Evolutionary conservation across 2,329 filamentous ascomycete species (phyloP).

Genomic region (Biscogniauxia marginata): DNA sequence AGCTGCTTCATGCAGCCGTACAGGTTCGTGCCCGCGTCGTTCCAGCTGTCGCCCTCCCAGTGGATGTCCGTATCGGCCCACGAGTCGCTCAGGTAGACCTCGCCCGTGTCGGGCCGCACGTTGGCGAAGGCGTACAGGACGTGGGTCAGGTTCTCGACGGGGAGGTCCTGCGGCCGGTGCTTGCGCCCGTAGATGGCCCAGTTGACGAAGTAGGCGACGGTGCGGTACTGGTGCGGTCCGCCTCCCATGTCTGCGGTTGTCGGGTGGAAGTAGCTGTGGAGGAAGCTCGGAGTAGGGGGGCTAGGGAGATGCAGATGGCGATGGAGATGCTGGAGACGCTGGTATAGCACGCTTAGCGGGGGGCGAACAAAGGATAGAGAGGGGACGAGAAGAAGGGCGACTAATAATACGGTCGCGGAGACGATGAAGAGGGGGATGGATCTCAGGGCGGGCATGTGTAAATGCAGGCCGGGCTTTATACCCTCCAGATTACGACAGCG

Average conservation of each 20-base stretch:
- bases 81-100: constrained; percentile 68
- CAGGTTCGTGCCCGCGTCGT: constrained; percentile 72
- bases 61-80: constrained; percentile 74
- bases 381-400: constrained; percentile 18
- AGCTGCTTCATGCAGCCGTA: constrained; percentile 91
- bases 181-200: constrained; percentile 88
- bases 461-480: constrained; percentile 1
- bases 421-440: constrained; percentile 12
- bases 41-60: constrained; percentile 67
- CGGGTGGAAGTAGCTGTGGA: background rate
- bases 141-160: constrained; percentile 79
- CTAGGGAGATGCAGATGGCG: background rate
- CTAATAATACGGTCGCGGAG: constrained; percentile 21
- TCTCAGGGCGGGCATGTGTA: constrained; percentile 10
- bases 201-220: constrained; percentile 74
- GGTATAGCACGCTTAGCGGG: constrained; percentile 1
- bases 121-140: constrained; percentile 91
- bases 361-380: constrained; percentile 17
- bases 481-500: background rate
- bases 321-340: constrained; percentile 1
- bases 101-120: constrained; percentile 72
- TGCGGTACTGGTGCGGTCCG: constrained; percentile 51
- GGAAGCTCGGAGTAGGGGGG: too few species aligned
- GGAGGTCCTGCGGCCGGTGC: constrained; percentile 81
- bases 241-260: constrained; percentile 39